phyloP scores from a whole-genome alignment of 2,329 filamentous ascomycete genomes.

The Metarhizium brunneum region DNA sequence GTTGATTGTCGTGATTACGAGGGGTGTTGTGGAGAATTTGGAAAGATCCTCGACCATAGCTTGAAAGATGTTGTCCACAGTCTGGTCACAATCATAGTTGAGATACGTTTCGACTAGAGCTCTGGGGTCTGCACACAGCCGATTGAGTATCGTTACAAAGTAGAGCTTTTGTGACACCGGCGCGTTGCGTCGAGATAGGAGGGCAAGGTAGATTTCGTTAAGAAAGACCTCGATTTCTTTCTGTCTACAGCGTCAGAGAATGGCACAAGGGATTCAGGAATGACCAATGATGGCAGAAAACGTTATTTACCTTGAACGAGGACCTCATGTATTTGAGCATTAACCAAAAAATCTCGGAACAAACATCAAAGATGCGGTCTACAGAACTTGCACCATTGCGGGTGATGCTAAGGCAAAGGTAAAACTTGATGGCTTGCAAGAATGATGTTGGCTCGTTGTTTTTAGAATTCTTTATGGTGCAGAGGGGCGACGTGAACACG shows the following conservation, averaged over 20 bases:
- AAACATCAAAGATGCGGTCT: conserved; percentile 86
- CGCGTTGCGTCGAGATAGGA: conserved; percentile 79
- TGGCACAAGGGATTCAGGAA: background rate
- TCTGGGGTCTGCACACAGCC: conserved; percentile 76
- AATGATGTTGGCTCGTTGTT: conserved; percentile 84
- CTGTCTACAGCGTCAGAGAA: conserved; percentile 32
- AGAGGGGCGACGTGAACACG: conserved; percentile 84
- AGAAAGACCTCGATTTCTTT: conserved; percentile 98
- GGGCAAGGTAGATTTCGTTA: conserved; percentile 92
- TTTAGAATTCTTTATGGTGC: conserved; percentile 86
- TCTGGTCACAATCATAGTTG: conserved; percentile 96
- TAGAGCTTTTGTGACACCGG: conserved; percentile 87
- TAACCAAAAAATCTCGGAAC: conserved; percentile 95
- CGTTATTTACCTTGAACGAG: conserved; percentile 68
- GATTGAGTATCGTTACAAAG: conserved; percentile 76
- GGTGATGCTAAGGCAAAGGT: conserved; percentile 88
- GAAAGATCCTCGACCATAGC: conserved; percentile 89
- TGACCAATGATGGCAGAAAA: background rate
- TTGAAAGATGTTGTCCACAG: conserved; percentile 96
- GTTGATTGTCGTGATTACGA: conserved; percentile 64
- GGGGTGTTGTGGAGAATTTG: conserved; percentile 70
- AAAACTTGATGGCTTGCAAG: conserved; percentile 91
- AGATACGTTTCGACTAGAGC: conserved; percentile 92
- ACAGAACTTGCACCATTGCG: conserved; percentile 92
- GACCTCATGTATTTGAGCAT: conserved; percentile 92